These are phyloP conservation scores for Starmerella apicola DNA, from an alignment of 805 yeast genomes.

Conservation along the genomic window DNA sequence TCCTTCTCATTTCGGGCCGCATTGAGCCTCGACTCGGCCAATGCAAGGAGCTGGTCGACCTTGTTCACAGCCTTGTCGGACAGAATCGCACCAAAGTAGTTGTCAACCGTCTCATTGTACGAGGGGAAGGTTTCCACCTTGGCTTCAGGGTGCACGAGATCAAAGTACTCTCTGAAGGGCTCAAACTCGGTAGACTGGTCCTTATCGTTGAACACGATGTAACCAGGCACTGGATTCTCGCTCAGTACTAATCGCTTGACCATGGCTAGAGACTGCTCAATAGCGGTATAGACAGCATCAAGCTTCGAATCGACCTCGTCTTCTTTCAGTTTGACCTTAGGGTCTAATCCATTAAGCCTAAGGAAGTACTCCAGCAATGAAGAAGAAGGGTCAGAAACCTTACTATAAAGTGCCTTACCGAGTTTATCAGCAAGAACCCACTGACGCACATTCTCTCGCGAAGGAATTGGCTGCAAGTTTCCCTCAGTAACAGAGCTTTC, in stretches of 20 bases:
- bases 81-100: slow-evolving; percentile 73
- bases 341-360: slow-evolving; percentile 35
- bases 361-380: slow-evolving; percentile 59
- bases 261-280: slow-evolving; percentile 27
- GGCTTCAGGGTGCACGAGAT: slow-evolving; percentile 29
- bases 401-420: slow-evolving; percentile 55
- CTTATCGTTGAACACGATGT: slow-evolving; percentile 11
- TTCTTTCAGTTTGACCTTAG: slow-evolving; percentile 27
- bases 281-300: slow-evolving; percentile 17
- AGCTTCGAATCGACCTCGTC: slow-evolving; percentile 18
- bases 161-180: slow-evolving; percentile 23
- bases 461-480: slow-evolving; percentile 34
- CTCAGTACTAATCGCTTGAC: slow-evolving; percentile 12
- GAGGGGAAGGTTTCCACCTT: slow-evolving; percentile 35
- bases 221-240: slow-evolving; percentile 11
- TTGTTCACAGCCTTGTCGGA: slow-evolving; percentile 63
- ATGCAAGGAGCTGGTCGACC: slow-evolving; percentile 43
- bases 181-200: slow-evolving; percentile 22
- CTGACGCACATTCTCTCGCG: slow-evolving; percentile 35
- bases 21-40: slow-evolving; percentile 61
- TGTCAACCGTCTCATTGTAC: slow-evolving; percentile 72
- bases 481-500: not conserved
- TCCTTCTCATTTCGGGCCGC: slow-evolving; percentile 64
- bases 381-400: slow-evolving; percentile 63
- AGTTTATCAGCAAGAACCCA: slow-evolving; percentile 25